phyloP scores from a whole-genome alignment of 345 rosid genomes.

The Linum trigynum region DNA sequence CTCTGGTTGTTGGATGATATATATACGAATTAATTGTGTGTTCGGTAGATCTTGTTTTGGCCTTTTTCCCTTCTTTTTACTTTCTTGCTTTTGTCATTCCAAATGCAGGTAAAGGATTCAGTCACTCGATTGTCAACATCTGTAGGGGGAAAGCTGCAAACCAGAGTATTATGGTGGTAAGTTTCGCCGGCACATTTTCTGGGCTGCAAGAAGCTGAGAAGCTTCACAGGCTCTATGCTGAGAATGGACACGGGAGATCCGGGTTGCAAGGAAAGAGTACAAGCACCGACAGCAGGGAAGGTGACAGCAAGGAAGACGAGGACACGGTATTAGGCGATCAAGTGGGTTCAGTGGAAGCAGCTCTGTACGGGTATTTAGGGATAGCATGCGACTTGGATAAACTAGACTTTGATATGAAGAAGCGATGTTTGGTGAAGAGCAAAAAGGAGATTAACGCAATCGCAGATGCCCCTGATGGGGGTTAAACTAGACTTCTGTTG shows the following conservation, averaged over 20 bases:
- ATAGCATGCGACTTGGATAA: slow-evolving; percentile 38
- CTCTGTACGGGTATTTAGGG: slow-evolving; percentile 43
- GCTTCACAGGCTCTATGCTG: slow-evolving; percentile 29
- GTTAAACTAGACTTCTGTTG: neutral
- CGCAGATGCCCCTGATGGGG: slow-evolving; percentile 10
- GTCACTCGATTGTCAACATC: slow-evolving; percentile 22
- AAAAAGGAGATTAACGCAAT: slow-evolving; percentile 33
- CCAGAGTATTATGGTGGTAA: slow-evolving; percentile 39
- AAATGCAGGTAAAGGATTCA: slow-evolving; percentile 35
- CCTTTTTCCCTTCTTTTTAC: slow-evolving; percentile 7
- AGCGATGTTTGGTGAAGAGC: slow-evolving; percentile 31
- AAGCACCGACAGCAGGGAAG: slow-evolving; percentile 1
- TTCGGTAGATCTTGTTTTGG: neutral
- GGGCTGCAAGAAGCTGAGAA: slow-evolving; percentile 40
- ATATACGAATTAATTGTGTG: neutral
- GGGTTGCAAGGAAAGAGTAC: slow-evolving; percentile 21
- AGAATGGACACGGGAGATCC: slow-evolving; percentile 31
- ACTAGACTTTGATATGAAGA: slow-evolving; percentile 32
- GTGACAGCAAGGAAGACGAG: neutral
- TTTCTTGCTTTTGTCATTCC: neutral
- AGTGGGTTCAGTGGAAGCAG: neutral
- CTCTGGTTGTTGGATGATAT: neutral
- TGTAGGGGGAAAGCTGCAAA: slow-evolving; percentile 39
- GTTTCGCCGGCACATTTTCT: slow-evolving; percentile 31
- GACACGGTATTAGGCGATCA: slow-evolving; percentile 4